These are phyloP conservation scores for Botryococcus braunii DNA, from an alignment of 163 green algal species.

Conservation along the genomic window DNA sequence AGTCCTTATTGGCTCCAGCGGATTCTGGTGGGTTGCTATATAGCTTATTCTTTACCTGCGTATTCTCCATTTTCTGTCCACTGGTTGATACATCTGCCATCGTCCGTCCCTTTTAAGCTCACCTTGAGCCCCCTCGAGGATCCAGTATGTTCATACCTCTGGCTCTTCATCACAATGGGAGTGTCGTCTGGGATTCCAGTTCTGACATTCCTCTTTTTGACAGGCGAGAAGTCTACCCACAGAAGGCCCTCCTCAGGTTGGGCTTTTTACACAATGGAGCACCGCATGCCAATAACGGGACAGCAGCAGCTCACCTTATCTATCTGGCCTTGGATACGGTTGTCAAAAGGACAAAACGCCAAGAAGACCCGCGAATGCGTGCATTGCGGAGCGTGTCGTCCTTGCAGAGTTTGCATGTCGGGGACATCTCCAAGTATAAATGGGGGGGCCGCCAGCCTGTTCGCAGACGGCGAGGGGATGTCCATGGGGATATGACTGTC, in stretches of 20 bases:
- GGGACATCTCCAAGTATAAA: neutral
- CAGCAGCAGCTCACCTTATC: neutral
- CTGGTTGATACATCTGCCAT: neutral
- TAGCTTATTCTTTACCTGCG: neutral
- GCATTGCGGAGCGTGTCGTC: neutral
- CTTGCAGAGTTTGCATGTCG: conserved; percentile 1
- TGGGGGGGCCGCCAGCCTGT: conserved; percentile 1
- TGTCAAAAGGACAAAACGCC: neutral
- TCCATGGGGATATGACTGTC: conserved; percentile 5
- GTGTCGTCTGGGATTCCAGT: neutral
- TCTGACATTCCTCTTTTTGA: neutral
- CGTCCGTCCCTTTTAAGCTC: neutral
- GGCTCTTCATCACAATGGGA: neutral
- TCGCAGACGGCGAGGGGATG: conserved; percentile 3
- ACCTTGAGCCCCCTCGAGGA: neutral
- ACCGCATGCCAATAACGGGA: neutral
- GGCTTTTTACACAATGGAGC: neutral
- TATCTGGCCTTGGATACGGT: neutral
- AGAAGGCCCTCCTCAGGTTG: neutral
- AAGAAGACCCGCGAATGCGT: neutral
- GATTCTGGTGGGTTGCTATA: conserved; percentile 5
- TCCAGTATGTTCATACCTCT: neutral
- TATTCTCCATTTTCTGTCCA: neutral
- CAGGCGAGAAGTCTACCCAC: neutral
- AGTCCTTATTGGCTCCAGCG: conserved; percentile 1